phyloP scores from a whole-genome alignment of 2,329 filamentous ascomycete genomes.

The Thermothelomyces thermophilus region DNA sequence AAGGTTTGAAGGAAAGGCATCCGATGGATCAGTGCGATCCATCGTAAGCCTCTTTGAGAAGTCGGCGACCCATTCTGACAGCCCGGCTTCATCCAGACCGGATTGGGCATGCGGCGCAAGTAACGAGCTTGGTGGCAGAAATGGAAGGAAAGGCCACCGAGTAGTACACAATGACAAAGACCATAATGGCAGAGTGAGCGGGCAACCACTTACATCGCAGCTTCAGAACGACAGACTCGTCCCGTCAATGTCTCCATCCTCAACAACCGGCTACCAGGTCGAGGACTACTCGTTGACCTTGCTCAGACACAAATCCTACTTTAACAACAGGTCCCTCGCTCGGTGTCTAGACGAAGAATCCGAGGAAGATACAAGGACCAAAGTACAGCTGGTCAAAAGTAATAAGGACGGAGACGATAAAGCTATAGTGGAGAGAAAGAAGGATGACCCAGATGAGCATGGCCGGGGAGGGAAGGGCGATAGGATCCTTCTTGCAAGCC shows the following conservation, averaged over 20 bases:
- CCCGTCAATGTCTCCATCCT: background rate
- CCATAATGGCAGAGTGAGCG: background rate
- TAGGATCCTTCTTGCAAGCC: background rate
- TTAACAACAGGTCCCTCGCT: conserved; percentile 27
- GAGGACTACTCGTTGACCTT: conserved; percentile 31
- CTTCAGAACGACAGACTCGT: background rate
- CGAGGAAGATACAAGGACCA: background rate
- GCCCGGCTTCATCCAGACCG: background rate
- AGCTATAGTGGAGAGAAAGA: background rate
- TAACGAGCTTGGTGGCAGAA: background rate
- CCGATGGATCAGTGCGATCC: conserved; percentile 7
- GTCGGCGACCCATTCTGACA: background rate
- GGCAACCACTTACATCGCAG: background rate
- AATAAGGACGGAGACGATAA: background rate
- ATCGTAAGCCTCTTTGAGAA: conserved; percentile 12
- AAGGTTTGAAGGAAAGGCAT: background rate
- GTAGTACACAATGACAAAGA: background rate
- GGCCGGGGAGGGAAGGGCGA: background rate
- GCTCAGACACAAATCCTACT: conserved; percentile 31
- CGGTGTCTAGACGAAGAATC: conserved; percentile 27
- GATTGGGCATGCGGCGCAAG: background rate
- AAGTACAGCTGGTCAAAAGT: background rate
- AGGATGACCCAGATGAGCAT: background rate
- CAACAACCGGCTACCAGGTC: conserved; percentile 3
- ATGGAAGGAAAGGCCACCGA: background rate